phyloP scores from a whole-genome alignment of 257 asterid species.

The Anisodus tanguticus region DNA sequence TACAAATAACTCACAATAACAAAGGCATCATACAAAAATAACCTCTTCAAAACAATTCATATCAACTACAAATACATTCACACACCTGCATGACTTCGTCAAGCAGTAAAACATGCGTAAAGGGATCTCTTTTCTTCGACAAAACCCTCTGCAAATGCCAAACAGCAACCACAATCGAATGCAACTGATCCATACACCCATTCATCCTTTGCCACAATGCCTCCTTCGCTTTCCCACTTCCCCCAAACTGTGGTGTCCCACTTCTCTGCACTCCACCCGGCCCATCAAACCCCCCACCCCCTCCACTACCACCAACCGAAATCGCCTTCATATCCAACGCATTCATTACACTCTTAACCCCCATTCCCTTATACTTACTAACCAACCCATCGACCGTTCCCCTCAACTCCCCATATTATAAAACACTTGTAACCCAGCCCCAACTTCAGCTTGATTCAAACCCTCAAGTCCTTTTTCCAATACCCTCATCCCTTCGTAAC shows the following conservation, averaged over 20 bases:
- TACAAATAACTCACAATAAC: too few relatives aligned
- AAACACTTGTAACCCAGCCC: constrained; percentile 94
- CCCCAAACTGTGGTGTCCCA: constrained; percentile 93
- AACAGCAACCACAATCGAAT: constrained; percentile 75
- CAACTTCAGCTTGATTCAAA: constrained; percentile 95
- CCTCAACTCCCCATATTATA: constrained; percentile 93
- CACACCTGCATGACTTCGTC: constrained; percentile 92
- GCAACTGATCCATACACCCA: constrained; percentile 87
- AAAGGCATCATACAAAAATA: too few relatives aligned
- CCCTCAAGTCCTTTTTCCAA: constrained; percentile 79
- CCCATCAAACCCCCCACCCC: constrained; percentile 48
- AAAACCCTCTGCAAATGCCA: constrained; percentile 99
- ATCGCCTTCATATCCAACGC: constrained; percentile 97
- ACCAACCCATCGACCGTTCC: constrained; percentile 87
- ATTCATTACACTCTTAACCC: constrained; percentile 67
- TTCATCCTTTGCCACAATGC: constrained; percentile 97
- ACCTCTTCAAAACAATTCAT: neutral
- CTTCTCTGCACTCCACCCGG: constrained; percentile 94
- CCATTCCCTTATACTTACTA: constrained; percentile 83
- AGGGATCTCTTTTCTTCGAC: constrained; percentile 96
- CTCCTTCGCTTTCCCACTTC: constrained; percentile 83
- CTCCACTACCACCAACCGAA: too few relatives aligned
- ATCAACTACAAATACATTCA: neutral
- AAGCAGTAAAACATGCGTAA: constrained; percentile 86
- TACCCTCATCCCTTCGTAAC: constrained; percentile 86